phyloP scores from a whole-genome alignment of 345 rosid species.

The Carallia brachiata region DNA sequence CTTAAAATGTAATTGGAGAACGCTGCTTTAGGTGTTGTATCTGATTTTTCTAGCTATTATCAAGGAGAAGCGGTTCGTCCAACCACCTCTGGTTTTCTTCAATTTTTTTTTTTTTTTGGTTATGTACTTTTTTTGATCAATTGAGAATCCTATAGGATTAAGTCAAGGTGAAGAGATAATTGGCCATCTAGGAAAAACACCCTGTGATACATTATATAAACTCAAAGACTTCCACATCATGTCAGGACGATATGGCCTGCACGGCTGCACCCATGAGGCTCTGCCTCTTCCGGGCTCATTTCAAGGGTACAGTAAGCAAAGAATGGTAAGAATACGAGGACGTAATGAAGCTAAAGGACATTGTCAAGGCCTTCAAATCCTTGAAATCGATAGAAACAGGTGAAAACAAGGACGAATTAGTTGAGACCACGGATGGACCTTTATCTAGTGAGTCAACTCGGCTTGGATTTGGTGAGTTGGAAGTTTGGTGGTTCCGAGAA shows the following conservation, averaged over 20 bases:
- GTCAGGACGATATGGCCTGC: too few relatives aligned
- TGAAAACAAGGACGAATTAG: slow-evolving; percentile 10
- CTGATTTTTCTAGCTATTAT: neutral
- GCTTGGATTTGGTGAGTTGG: slow-evolving; percentile 35
- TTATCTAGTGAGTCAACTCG: slow-evolving; percentile 17
- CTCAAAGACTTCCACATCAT: too few relatives aligned
- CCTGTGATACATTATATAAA: too few relatives aligned
- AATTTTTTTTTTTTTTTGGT: neutral
- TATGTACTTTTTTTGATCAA: neutral
- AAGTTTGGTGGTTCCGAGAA: slow-evolving; percentile 34
- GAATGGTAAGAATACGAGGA: too few relatives aligned
- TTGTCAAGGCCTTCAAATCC: slow-evolving; percentile 68
- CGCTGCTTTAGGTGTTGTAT: neutral
- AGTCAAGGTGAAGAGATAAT: too few relatives aligned
- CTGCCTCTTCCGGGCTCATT: too few relatives aligned
- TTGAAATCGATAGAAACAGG: slow-evolving; percentile 49
- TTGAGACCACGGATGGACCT: slow-evolving; percentile 15
- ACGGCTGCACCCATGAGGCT: too few relatives aligned
- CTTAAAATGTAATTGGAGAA: slow-evolving; percentile 26
- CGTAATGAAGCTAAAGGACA: slow-evolving; percentile 80
- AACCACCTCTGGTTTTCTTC: neutral
- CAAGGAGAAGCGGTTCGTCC: neutral
- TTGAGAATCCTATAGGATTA: too few relatives aligned
- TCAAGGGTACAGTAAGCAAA: too few relatives aligned
- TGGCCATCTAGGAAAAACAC: too few relatives aligned